phyloP scores from a whole-genome alignment of 2,329 filamentous ascomycete species.

The Teratosphaeriaceae sp. region DNA sequence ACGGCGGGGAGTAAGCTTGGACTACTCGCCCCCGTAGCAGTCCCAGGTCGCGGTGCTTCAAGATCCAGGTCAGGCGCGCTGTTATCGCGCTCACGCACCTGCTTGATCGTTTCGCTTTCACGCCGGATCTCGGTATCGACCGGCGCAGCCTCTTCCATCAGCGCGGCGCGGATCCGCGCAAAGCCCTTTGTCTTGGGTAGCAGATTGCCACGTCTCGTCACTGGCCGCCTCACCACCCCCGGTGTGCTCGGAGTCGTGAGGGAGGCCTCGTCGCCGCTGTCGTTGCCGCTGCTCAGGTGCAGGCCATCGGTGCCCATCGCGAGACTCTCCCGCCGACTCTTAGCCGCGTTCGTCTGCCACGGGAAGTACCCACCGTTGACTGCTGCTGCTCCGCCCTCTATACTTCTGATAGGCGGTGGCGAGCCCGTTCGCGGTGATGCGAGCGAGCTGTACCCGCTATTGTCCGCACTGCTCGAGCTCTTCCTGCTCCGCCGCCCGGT shows the following conservation, averaged over 20 bases:
- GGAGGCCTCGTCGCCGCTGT: conserved; percentile 64
- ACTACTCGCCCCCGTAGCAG: conserved; percentile 59
- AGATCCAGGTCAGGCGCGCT: conserved; percentile 32
- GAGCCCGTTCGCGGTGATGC: conserved; percentile 67
- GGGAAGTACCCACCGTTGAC: conserved; percentile 25
- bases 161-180: conserved; percentile 80
- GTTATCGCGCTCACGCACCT: conserved; percentile 81
- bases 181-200: conserved; percentile 95
- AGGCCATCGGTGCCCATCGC: conserved; percentile 86
- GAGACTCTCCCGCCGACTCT: conserved; percentile 69
- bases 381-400: conserved; percentile 42
- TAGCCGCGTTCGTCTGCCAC: conserved; percentile 34
- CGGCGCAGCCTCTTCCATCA: conserved; percentile 81
- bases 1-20: conserved; percentile 56
- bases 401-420: conserved; percentile 57
- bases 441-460: conserved; percentile 62
- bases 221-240: conserved; percentile 72
- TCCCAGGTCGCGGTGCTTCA: conserved; percentile 38
- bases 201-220: conserved; percentile 82
- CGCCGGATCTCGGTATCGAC: conserved; percentile 82
- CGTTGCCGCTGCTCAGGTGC: conserved; percentile 70
- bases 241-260: conserved; percentile 48
- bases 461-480: conserved; percentile 56
- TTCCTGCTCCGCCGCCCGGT: conserved; percentile 49
- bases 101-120: conserved; percentile 91